Base-by-base conservation (phyloP, 306 rosid species). In the Cicer pinnatifidum region DNA sequence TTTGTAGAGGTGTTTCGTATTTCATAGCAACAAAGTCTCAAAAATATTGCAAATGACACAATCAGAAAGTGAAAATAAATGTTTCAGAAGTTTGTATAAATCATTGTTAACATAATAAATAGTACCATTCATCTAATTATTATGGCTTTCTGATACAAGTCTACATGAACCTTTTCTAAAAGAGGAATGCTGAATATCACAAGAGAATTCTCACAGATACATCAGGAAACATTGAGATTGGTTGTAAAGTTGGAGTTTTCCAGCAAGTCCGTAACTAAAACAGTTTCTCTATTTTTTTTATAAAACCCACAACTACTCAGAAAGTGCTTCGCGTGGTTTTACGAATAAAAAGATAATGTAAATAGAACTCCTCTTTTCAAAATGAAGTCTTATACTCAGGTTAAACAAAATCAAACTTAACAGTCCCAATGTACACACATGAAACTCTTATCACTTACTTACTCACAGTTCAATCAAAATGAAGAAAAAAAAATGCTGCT, bases 401-500 rank as follows among this genome's bases (percentile, higher is more conserved):
- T 5, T 81, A 41, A 69, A 17, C 52, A 51, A 19, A 75, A 62
- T 19, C 23, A 43, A 66, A 79, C 35, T 1, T 17, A 53, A 8
- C 17, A 39, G 45, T 12, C 56, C 57, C 71, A 33, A n/a, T 28
- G 48, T 48, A 23, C 48, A 67, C 20, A 67, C 12, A 45, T 6
- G 1, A 67, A 23, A 19, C 12, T 47, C 58, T 41, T 11, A 66
- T 39, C 28, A 13, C 71, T 43, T 69, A 52, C n/a, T n/a, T n/a
- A 37, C 58, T 45, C 59, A 63, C 3, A 54, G 17, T 6, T 69
- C 67, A 56, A 41, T 23, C 67, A 67, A 38, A 40, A 63, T 9
- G 8, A 69, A 58, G n/a, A 62, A 5, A n/a, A n/a, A 65, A 51
- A 48, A 16, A 48, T n/a, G 17, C 53, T 48, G 17, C 17, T 12